A percentile compares a stretch with the other conserved stretches of the same genome.
Conservation (phyloP, 345 rosid genomes). For the Pugionium dolabratum region DNA sequence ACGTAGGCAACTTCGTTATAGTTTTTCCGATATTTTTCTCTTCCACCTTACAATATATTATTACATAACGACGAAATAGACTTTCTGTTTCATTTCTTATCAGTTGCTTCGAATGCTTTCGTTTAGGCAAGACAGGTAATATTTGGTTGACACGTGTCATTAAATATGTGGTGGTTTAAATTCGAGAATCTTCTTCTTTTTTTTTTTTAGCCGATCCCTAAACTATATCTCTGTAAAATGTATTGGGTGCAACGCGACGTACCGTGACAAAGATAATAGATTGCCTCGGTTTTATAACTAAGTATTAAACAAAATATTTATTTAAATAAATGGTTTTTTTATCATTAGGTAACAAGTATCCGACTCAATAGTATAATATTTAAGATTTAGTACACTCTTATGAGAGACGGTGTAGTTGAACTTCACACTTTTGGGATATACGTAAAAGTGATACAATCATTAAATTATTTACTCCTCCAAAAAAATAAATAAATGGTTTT, state of each 20-base stretch:
- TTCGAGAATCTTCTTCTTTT: constrained; percentile 33
- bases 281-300: background rate
- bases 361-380: no score
- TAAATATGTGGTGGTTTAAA: no score
- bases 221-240: background rate
- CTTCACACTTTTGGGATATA: no score
- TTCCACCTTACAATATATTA: no score
- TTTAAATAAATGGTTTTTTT: no score
- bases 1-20: constrained; percentile 19
- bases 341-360: no score
- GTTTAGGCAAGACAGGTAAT: constrained; percentile 30
- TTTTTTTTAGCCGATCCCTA: constrained; percentile 21
- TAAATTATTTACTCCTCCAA: no score
- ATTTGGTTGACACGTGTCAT: background rate
- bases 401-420: no score
- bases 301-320: background rate
- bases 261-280: constrained; percentile 29
- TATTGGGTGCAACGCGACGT: constrained; percentile 37
- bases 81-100: constrained; percentile 24
- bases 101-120: background rate
- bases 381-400: no score
- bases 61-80: constrained; percentile 35
- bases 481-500: no score
- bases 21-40: no score
- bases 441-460: no score